Base-by-base conservation (phyloP, 495 filamentous ascomycete genomes). In the Schizothecium vesticola region DNA sequence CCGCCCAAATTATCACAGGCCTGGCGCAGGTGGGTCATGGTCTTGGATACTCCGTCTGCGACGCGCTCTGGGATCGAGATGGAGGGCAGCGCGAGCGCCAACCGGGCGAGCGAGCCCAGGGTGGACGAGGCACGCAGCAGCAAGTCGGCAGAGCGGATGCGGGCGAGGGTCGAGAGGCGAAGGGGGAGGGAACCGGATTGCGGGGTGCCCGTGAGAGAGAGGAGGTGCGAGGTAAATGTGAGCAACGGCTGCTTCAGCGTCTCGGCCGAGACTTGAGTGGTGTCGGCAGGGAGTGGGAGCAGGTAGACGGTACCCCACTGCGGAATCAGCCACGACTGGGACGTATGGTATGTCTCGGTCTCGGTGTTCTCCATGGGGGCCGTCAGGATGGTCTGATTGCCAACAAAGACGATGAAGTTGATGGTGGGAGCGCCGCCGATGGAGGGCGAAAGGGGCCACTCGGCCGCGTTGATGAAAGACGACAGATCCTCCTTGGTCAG, bases 231-330 rank as follows among this genome's bases (percentile, higher is more conserved):
- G 21, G 94, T 92, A 77, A 98, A 99, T 0, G 90, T 94, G 63
- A 94, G 80, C 75, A 98, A 87, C 0, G 92, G 90, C 21, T 92
- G 89, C 24, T 88, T 88, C 12, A 99, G 83, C 29, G 86, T 85
- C 1, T 87, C 85, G 0, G 69, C 67, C 1, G 78, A 64, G 16
- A 82, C 76, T 59, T 76, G 77, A 11, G 64, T 75, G n/a, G 68
- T 80, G 65, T 80, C 76, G 11, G 77, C 72, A 0, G 86, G 76
- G 10, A 86, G 84, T 56, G 94, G 91, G 56, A 96, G 80, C 60
- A 97, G 88, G 74, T 89, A 88, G 16, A 97, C 91, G 11, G 94
- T 92, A 63, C 95, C 95, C 96, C 96, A 98, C 82, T 99, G 95
- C 0, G 96, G 96, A 22, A 98, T 88, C 60, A 98, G 83, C 91